Base-by-base conservation (phyloP, 305 asterid genomes). In the Solanum aculeatissimum region DNA sequence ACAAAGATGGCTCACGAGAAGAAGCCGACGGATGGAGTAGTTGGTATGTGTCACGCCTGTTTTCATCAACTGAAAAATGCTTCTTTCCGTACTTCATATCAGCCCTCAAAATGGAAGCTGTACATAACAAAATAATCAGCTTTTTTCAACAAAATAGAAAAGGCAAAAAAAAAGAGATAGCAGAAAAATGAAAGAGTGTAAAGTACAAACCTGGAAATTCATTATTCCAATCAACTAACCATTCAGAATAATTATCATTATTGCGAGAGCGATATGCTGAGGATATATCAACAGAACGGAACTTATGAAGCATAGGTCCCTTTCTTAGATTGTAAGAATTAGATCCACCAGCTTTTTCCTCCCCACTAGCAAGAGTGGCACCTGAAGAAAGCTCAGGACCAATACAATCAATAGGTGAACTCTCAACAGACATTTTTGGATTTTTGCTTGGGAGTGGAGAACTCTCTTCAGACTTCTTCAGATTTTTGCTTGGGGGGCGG, bases 1-100 rank as follows among this genome's bases (percentile, higher is more conserved):
- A 85, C 54, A 77, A 84, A 70, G 90, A 86, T 1, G 90, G 89
- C 72, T 91, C 91, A 83, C 85, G 89, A 89, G 88, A 85, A 75
- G 90, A 88, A 65, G 91, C 87, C 12, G 86, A 84, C 38, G 92
- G 86, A 70, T 85, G 90, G 83, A 84, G 90, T 74, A 90, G 92
- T 86, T 88, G 88, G 86, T 94, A 95, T 53, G 97, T 93, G 55
- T 95, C 96, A 58, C 99, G 97, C 90, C 90, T 92, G 87, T 88
- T 92, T 89, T 95, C 98, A 75, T 96, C 98, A 68, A 95, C 90
- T 1, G 91, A 83, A 77, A 96, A 91, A 40, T 92, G 93, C 85
- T 93, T 96, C 84, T 95, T 96, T 18, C 97, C 97, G 83, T 95
- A 88, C 87, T 95, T 96, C 98, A 93, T 89, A 88, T 96, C 99